Evolutionary conservation across 2,329 filamentous ascomycete species (phyloP), one percentile per base, ranked within the genome.

Genomic region (Venturia oleaginea): DNA sequence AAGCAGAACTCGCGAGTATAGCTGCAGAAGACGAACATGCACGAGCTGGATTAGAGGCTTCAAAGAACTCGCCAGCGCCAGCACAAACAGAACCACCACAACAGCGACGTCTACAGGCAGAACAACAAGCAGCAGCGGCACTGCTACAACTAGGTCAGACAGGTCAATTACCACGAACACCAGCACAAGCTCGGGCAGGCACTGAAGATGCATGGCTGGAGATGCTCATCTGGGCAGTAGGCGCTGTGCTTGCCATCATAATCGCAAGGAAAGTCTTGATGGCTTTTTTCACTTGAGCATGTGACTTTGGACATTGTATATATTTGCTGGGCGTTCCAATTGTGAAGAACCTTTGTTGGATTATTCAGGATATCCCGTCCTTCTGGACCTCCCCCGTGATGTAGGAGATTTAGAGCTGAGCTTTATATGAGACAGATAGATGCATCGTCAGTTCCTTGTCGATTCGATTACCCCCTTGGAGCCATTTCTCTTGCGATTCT

Each of bases 151-250:
- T 34, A 42, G 59, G 13, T 8, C 63, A 57, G 51, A 42, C 51
- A 19, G 51, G 30, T 34, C 51, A 57, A 34, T 19, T 34, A 34
- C 51, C 51, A 57, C 51, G 34, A 27, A 62, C 34, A 61, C 63
- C 32, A 61, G 2, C 64, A 65, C 24, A 66, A 62, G 32, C 69
- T 68, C 2, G 69, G 69, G 11, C 66, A 69, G 32, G 71, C 68
- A 19, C 63, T 67, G 62, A 8, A 51, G 67, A 32, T 1, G 77
- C 86, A 15, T 96, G 91, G 89, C 80, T 96, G 22, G 92, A 96
- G 74, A 85, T 90, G 67, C 83, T 87, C 43, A 96, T 96, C 68
- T 84, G 87, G 27, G 87, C 85, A 7, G 76, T 96, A 22, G 79
- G 90, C 0, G 81, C 90, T 17, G 79, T 89, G 32, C 77, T 96